phyloP scores from a whole-genome alignment of 257 asterid genomes.

The Buddleja alternifolia region DNA sequence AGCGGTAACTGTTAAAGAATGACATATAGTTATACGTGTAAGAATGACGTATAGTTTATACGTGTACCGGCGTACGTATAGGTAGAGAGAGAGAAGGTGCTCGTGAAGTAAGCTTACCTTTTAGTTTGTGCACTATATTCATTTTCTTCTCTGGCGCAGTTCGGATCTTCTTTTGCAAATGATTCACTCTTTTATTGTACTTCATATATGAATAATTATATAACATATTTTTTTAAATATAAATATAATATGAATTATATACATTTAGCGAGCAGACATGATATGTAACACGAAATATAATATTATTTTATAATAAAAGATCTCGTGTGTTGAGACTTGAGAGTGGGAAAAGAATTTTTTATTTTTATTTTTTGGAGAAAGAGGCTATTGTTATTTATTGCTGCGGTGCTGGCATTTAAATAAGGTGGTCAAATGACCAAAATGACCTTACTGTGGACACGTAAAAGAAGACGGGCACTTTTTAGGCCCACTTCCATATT shows the following conservation, averaged over 20 bases:
- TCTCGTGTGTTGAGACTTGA: no score
- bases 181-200: no score
- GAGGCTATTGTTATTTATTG: conserved; percentile 32
- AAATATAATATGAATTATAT: no score
- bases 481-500: background rate
- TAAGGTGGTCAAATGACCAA: background rate
- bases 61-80: conserved; percentile 31
- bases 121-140: conserved; percentile 36
- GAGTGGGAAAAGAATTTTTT: background rate
- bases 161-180: no score
- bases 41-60: conserved; percentile 26
- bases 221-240: no score
- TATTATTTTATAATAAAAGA: no score
- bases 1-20: conserved; percentile 21
- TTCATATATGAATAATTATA: no score
- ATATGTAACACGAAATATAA: no score
- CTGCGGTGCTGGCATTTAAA: conserved; percentile 27
- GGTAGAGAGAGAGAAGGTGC: conserved; percentile 35
- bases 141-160: conserved; percentile 33
- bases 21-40: conserved; percentile 23
- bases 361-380: background rate
- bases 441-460: conserved; percentile 14
- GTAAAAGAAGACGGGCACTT: no score
- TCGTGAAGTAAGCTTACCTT: conserved; percentile 56
- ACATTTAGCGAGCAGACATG: no score